These are phyloP conservation scores for Cubamyces sp. DNA, from an alignment of 768 basidiomycete genomes.

Conservation along the genomic window DNA sequence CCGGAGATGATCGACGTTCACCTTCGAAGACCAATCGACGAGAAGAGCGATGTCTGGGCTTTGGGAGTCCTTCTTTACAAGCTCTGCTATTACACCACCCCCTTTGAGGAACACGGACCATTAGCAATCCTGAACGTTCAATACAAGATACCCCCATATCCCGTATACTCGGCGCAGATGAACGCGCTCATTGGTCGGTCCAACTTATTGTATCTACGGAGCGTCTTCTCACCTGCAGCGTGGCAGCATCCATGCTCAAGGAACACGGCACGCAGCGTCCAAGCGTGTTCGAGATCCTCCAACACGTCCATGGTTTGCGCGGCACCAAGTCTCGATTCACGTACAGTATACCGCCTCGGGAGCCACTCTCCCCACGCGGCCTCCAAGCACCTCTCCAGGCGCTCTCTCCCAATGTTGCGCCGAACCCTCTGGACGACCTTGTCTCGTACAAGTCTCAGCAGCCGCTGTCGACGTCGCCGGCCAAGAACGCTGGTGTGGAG, in stretches of 20 bases:
- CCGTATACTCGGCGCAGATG: slow-evolving; percentile 82
- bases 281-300: slow-evolving; percentile 83
- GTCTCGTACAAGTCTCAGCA: slow-evolving; percentile 42
- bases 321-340: slow-evolving; percentile 82
- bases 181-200: slow-evolving; percentile 78
- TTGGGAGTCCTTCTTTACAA: slow-evolving; percentile 96
- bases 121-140: slow-evolving; percentile 96
- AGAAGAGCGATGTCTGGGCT: slow-evolving; percentile 98
- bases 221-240: neutral
- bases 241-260: slow-evolving; percentile 84
- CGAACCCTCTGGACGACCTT: slow-evolving; percentile 41
- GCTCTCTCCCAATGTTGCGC: slow-evolving; percentile 29
- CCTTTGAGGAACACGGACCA: slow-evolving; percentile 97
- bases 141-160: slow-evolving; percentile 89
- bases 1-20: slow-evolving; percentile 98
- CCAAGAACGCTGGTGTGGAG: slow-evolving; percentile 59
- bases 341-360: slow-evolving; percentile 60
- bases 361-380: slow-evolving; percentile 49
- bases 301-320: slow-evolving; percentile 81
- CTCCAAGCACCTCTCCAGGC: slow-evolving; percentile 32
- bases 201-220: neutral
- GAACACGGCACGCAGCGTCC: slow-evolving; percentile 90
- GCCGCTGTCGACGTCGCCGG: slow-evolving; percentile 30
- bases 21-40: slow-evolving; percentile 81
- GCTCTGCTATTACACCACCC: slow-evolving; percentile 98